A percentile compares a stretch with the other conserved stretches of the same genome.
These are phyloP conservation scores for Sordariomycetes sp. DNA, from an alignment of 2,329 filamentous ascomycete genomes.

Conservation along the genomic window DNA sequence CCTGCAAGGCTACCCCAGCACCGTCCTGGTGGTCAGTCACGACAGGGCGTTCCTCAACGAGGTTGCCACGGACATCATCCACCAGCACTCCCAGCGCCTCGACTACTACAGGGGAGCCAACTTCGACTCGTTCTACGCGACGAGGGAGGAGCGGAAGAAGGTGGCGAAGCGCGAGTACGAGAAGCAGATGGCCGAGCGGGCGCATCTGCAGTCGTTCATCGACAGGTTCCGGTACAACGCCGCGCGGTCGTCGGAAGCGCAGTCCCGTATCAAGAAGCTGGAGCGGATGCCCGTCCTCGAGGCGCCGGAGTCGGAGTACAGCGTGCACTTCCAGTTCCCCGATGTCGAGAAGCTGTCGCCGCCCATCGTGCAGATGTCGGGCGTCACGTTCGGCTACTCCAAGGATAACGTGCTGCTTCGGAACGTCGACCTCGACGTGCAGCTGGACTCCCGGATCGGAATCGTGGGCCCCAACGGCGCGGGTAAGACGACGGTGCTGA, in stretches of 20 bases:
- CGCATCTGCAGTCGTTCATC: slow-evolving; percentile 94
- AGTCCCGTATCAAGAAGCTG: slow-evolving; percentile 97
- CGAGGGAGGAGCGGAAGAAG: slow-evolving; percentile 94
- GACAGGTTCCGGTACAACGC: slow-evolving; percentile 99
- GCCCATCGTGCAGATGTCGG: slow-evolving; percentile 94
- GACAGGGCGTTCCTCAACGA: slow-evolving; percentile 98
- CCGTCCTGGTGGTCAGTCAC: slow-evolving; percentile 93
- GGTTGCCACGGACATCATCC: slow-evolving; percentile 97
- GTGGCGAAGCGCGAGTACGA: slow-evolving; percentile 95
- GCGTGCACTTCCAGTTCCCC: slow-evolving; percentile 92
- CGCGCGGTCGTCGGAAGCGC: slow-evolving; percentile 94
- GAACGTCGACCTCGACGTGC: slow-evolving; percentile 90
- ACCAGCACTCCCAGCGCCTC: slow-evolving; percentile 91
- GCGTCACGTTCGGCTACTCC: slow-evolving; percentile 81
- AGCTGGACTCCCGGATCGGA: slow-evolving; percentile 94
- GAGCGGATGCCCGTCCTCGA: slow-evolving; percentile 93
- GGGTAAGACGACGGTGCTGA: slow-evolving; percentile 96
- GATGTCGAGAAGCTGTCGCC: slow-evolving; percentile 96
- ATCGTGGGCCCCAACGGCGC: slow-evolving; percentile 99
- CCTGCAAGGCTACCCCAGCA: slow-evolving; percentile 87
- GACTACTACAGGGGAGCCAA: slow-evolving; percentile 99
- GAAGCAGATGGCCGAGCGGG: slow-evolving; percentile 90
- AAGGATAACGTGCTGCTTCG: slow-evolving; percentile 68
- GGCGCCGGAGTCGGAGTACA: slow-evolving; percentile 86
- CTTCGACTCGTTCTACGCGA: slow-evolving; percentile 95